Conservation (phyloP, 164 flowering plant genomes). For the Saururus chinensis region DNA sequence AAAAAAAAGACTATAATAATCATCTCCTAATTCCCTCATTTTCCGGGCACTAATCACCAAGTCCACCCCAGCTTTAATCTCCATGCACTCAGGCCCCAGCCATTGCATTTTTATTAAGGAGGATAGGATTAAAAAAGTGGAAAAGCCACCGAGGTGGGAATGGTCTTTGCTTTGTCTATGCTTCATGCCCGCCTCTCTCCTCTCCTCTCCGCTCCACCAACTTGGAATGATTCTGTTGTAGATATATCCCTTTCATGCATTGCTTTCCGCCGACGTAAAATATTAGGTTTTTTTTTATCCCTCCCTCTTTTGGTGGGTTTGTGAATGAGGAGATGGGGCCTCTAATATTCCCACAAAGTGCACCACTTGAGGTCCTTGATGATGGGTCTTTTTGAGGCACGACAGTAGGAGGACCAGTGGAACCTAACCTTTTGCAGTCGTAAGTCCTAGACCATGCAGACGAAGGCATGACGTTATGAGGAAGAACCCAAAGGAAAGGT, state of each 20-base stretch:
- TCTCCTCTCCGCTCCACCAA: conserved; percentile 13
- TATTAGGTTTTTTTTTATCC: neutral
- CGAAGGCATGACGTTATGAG: conserved; percentile 58
- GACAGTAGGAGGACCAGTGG: conserved; percentile 8
- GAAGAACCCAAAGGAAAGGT: too few relatives aligned
- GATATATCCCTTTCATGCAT: conserved; percentile 41
- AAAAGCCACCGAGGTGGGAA: too few relatives aligned
- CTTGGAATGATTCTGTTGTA: conserved; percentile 37
- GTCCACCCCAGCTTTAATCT: conserved; percentile 1
- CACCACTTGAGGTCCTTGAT: conserved; percentile 31
- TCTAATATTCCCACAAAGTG: conserved; percentile 27
- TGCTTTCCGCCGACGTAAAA: conserved; percentile 50
- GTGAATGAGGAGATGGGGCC: conserved; percentile 4
- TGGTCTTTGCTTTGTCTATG: too few relatives aligned
- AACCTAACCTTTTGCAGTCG: neutral
- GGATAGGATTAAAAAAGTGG: neutral
- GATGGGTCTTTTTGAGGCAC: conserved; percentile 13
- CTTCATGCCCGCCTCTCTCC: neutral
- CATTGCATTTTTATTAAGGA: neutral
- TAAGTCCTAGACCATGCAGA: conserved; percentile 11
- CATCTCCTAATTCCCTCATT: neutral
- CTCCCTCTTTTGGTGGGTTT: neutral
- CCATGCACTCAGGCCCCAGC: neutral
- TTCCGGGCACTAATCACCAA: conserved; percentile 13
- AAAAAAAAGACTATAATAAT: too few relatives aligned